Conservation (phyloP, 2,329 filamentous ascomycete genomes). For the Paecilomyces sp. region DNA sequence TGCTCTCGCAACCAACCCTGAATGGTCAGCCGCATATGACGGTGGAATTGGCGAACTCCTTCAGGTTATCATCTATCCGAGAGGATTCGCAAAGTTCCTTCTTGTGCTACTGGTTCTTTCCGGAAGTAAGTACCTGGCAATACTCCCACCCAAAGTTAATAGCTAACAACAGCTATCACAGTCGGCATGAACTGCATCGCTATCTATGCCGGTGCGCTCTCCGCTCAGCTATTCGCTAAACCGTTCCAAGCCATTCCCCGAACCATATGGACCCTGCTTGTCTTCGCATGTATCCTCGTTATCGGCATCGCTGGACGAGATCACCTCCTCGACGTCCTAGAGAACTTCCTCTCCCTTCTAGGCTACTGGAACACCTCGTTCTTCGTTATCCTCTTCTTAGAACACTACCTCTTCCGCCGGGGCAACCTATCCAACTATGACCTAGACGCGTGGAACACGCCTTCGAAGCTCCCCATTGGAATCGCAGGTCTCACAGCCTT, state of each 20-base stretch:
- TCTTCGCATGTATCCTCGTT: constrained; percentile 39
- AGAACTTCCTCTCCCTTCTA: constrained; percentile 37
- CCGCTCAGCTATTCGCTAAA: constrained; percentile 34
- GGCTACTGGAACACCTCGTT: constrained; percentile 46
- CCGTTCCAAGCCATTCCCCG: constrained; percentile 40
- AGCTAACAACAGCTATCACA: constrained; percentile 1
- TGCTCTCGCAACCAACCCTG: constrained; percentile 33
- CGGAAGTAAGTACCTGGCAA: constrained; percentile 18
- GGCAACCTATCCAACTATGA: constrained; percentile 40
- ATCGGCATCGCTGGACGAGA: constrained; percentile 39
- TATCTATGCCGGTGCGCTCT: constrained; percentile 30
- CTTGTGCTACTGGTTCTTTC: constrained; percentile 32
- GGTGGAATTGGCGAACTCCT: constrained; percentile 41
- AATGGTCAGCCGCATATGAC: constrained; percentile 35
- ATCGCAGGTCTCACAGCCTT: constrained; percentile 40
- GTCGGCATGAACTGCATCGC: constrained; percentile 42
- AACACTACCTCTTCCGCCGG: constrained; percentile 44
- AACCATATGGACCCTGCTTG: constrained; percentile 42
- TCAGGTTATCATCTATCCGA: constrained; percentile 38
- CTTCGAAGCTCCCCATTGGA: constrained; percentile 37
- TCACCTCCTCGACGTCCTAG: constrained; percentile 37
- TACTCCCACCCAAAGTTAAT: neutral
- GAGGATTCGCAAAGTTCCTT: constrained; percentile 41
- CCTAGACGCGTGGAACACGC: constrained; percentile 44
- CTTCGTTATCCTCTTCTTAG: constrained; percentile 41